Base-by-base conservation (phyloP, 2,329 filamentous ascomycete species). In the Escovopsis sp. region DNA sequence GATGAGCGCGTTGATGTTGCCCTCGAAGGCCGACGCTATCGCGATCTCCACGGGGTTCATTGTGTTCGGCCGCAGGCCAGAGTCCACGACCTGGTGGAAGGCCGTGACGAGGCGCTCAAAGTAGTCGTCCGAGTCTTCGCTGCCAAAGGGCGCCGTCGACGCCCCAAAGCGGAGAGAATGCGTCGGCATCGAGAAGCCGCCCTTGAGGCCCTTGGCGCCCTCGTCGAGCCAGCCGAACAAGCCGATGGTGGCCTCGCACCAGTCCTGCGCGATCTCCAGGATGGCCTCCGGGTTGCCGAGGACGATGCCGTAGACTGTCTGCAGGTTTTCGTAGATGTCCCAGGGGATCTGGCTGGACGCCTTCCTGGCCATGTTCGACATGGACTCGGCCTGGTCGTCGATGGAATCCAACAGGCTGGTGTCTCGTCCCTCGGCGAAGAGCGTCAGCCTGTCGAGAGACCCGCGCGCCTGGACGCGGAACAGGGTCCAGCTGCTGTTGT, bases 141-240 rank as follows among this genome's bases (percentile, higher is more conserved):
- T 27, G 5, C 27, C 24, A 11, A 69, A 60, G 44, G 73, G 65
- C 13, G 54, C 45, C 39, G 54, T 38, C 4, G 54, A 54, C 14
- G 64, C 55, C 33, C 48, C 51, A 32, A 68, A 46, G 29, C 54
- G 53, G 47, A 62, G 59, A n/a, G 62, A 57, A 27, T 63, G 61
- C 27, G 27, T 30, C 8, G 27, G 27, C 27, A 30, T 11, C 11
- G 66, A 63, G 31, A 65, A 51, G 43, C 59, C 56, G 15, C 61
- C 54, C 39, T 55, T 61, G 50, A 63, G 66, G 45, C 60, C 61
- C 39, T 57, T 58, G 45, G 78, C 74, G n/a, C 75, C 74, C 46
- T 91, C 85, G 55, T 94, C 81, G 87, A 88, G 94, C 89, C 89
- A 96, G 6, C 83, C 79, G 29, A 88, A 79, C 39, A 96, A 65